Percentiles rank a stretch among this genome's conserved stretches.
Conservation (phyloP, 179 eudicot genomes). For the Silene noctiflora region DNA sequence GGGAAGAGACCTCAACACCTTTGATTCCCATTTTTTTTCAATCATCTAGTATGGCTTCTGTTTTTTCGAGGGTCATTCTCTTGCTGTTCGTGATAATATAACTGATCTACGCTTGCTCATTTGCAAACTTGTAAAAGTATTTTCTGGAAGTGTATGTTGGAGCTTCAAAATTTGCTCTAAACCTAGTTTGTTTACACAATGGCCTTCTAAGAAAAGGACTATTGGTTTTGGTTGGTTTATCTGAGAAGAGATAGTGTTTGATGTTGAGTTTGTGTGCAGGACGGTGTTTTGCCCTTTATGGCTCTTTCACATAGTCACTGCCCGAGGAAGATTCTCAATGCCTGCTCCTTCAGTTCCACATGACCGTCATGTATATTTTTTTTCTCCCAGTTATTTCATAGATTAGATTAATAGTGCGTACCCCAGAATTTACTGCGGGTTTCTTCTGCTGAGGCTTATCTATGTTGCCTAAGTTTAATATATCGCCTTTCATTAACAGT, state of each 20-base stretch:
- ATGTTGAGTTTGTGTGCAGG: slow-evolving; percentile 42
- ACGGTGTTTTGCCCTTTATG: slow-evolving; percentile 76
- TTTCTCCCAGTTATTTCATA: background rate
- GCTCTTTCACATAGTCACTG: slow-evolving; percentile 84
- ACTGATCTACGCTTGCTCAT: too few relatives aligned
- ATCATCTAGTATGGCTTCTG: too few relatives aligned
- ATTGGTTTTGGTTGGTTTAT: background rate
- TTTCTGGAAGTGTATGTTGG: too few relatives aligned
- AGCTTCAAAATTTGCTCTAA: too few relatives aligned
- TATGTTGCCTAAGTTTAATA: background rate
- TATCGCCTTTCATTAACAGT: slow-evolving; percentile 39
- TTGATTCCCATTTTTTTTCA: too few relatives aligned
- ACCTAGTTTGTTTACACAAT: too few relatives aligned
- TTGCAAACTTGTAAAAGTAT: too few relatives aligned
- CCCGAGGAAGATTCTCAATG: slow-evolving; percentile 91
- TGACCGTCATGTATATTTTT: slow-evolving; percentile 68
- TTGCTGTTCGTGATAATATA: too few relatives aligned
- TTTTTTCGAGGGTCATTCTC: too few relatives aligned
- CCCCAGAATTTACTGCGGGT: background rate
- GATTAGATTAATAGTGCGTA: background rate
- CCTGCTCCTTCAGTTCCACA: slow-evolving; percentile 96
- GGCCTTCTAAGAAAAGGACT: too few relatives aligned
- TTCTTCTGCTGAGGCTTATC: slow-evolving; percentile 13
- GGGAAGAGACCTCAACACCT: too few relatives aligned
- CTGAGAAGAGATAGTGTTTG: background rate